Evolutionary conservation across 2,329 filamentous ascomycete genomes (phyloP), one percentile per base, ranked within the genome.

Genomic region (Endothia cerciana): DNA sequence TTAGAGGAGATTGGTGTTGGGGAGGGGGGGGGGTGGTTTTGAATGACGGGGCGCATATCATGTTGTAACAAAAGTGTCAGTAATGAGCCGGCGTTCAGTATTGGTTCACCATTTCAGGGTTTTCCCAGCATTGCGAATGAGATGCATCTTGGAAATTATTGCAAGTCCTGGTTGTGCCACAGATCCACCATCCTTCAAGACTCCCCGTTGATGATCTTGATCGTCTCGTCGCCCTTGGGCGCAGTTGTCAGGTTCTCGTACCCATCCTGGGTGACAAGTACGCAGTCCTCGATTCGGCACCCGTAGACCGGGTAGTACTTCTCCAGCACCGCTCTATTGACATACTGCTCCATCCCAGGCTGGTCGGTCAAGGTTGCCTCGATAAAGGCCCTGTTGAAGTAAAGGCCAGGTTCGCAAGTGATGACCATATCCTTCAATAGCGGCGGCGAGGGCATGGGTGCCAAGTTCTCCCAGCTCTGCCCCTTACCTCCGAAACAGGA

Each of bases 201-300:
- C n/a, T 58, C 72, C 7, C 77, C 76, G 62, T 83, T 85, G 61
- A 90, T 85, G 59, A 91, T 81, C 68, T 83, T 82, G 74, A 93
- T 79, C 72, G 93, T 79, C 73, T 92, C 89, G 62, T 90, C 83
- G 1, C 87, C 87, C 80, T 96, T 97, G 0, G 92, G 91, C 38
- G 91, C 91, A 1, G 85, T 84, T 1, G 93, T 96, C 75, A 98
- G 74, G 74, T 97, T 96, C 78, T 97, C 93, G 72, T 88, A 88
- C 0, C 94, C 93, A 30, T 86, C 81, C 68, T 90, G 83, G 1
- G 91, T 95, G 58, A 98, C 88, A 28, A 95, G 82, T 47, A 98
- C 85, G 75, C 94, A 92, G 74, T 98, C 93, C 79, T 99, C 95
- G 68, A 98, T 96, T 57, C 95, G 86, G 33, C 97, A 93, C 41